Conservation (phyloP, 2,329 filamentous ascomycete species). For the Paracorniculantispora psalliotae region DNA sequence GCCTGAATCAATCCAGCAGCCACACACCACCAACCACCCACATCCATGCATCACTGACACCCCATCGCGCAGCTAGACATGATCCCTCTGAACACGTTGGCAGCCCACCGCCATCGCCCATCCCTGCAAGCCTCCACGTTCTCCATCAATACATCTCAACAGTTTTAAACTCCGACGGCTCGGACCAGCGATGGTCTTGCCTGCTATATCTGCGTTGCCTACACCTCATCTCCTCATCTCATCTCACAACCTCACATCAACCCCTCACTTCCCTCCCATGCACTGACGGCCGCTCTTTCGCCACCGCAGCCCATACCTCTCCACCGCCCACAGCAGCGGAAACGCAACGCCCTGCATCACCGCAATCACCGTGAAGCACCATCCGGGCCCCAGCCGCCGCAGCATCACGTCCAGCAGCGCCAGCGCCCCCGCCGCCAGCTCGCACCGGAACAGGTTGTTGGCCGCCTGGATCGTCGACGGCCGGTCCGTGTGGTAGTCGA, state of each 20-base stretch:
- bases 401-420: constrained; percentile 8
- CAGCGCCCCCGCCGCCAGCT: constrained; percentile 4
- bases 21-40: too few relatives aligned
- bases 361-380: constrained; percentile 9
- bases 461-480: constrained; percentile 1
- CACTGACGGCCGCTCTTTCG: background rate
- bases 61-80: too few relatives aligned
- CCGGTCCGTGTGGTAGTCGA: background rate
- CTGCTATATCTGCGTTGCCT: too few relatives aligned
- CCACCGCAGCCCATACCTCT: background rate
- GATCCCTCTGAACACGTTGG: too few relatives aligned
- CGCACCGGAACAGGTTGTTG: constrained; percentile 5
- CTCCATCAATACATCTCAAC: background rate
- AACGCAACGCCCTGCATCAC: constrained; percentile 1
- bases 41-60: too few relatives aligned
- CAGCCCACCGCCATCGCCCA: background rate
- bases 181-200: too few relatives aligned
- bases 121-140: background rate
- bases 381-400: background rate
- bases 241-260: too few relatives aligned
- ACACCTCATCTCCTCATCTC: too few relatives aligned
- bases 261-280: constrained; percentile 6
- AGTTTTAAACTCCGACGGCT: background rate
- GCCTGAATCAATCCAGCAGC: too few relatives aligned
- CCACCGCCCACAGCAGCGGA: constrained; percentile 7